Percentiles rank a stretch among this genome's conserved stretches.
phyloP scores from a whole-genome alignment of 2,329 filamentous ascomycete genomes.

The Exophiala phaeomuriformis region DNA sequence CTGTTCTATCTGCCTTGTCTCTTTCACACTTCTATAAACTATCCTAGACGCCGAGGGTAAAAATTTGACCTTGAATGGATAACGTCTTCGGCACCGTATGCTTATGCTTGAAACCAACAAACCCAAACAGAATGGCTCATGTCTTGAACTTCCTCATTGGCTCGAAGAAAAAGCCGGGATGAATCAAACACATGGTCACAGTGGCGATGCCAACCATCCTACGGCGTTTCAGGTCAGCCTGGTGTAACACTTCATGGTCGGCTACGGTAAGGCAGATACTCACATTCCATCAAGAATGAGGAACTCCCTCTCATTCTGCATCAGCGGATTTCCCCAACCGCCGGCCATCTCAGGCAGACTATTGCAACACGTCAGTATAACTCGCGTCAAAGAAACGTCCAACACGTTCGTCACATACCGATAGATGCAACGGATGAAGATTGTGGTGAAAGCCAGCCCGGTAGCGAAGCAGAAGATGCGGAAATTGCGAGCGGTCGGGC shows the following conservation, averaged over 20 bases:
- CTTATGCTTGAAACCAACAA: background rate
- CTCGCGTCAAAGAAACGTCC: background rate
- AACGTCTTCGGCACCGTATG: background rate
- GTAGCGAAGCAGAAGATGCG: slow-evolving; percentile 22
- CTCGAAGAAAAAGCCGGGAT: slow-evolving; percentile 42
- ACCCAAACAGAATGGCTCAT: background rate
- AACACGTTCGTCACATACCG: slow-evolving; percentile 29
- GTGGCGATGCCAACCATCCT: slow-evolving; percentile 43
- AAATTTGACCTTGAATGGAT: background rate
- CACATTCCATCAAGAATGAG: slow-evolving; percentile 44
- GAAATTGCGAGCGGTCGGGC: slow-evolving; percentile 20
- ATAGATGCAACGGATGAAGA: slow-evolving; percentile 40
- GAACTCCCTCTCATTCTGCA: slow-evolving; percentile 44
- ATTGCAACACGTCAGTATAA: slow-evolving; percentile 1
- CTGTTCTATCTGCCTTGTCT: too few species aligned
- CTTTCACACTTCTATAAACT: background rate
- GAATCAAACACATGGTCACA: slow-evolving; percentile 37
- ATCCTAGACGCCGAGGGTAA: background rate
- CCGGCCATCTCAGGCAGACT: slow-evolving; percentile 47
- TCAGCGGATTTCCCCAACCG: slow-evolving; percentile 43
- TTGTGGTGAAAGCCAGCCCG: slow-evolving; percentile 34
- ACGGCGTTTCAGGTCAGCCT: slow-evolving; percentile 10
- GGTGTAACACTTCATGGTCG: background rate
- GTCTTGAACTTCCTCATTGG: slow-evolving; percentile 26
- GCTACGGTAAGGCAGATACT: slow-evolving; percentile 24